Conservation (phyloP, 495 filamentous ascomycete genomes). For the Lepidopterella palustris region DNA sequence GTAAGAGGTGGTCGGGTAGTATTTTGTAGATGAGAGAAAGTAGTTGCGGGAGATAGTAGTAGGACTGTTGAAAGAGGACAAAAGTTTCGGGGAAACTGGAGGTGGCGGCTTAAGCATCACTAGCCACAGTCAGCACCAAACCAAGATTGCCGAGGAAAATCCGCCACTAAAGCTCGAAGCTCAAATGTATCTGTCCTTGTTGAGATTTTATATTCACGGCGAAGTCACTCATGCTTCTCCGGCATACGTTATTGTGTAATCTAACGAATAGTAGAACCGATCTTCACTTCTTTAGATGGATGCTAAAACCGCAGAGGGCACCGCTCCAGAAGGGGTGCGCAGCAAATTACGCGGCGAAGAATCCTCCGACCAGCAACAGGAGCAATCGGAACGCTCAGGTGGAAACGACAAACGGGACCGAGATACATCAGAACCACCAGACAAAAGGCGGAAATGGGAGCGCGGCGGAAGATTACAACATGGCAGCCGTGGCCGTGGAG, state of each 20-base stretch:
- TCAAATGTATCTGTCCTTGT: too few relatives aligned
- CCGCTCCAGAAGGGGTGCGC: neutral
- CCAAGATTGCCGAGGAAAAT: too few relatives aligned
- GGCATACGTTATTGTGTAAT: constrained; percentile 13
- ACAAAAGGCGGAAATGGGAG: constrained; percentile 29
- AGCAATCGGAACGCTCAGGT: neutral
- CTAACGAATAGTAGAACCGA: neutral
- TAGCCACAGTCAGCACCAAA: too few relatives aligned
- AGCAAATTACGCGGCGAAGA: neutral
- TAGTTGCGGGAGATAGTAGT: too few relatives aligned
- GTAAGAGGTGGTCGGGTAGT: neutral
- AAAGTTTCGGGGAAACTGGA: too few relatives aligned
- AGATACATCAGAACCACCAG: too few relatives aligned
- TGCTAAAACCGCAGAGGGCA: neutral
- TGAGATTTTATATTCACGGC: too few relatives aligned
- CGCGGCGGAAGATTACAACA: constrained; percentile 29
- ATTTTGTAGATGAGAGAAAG: too few relatives aligned
- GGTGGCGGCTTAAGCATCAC: too few relatives aligned
- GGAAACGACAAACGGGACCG: too few relatives aligned
- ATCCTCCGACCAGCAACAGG: neutral
- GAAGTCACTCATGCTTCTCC: constrained; percentile 18
- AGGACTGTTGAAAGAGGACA: too few relatives aligned
- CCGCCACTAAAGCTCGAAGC: too few relatives aligned
- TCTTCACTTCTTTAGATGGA: neutral
- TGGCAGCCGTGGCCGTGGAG: constrained; percentile 28